Conservation (phyloP, 1,284 basidiomycete genomes). For the Coniophora puteana region DNA sequence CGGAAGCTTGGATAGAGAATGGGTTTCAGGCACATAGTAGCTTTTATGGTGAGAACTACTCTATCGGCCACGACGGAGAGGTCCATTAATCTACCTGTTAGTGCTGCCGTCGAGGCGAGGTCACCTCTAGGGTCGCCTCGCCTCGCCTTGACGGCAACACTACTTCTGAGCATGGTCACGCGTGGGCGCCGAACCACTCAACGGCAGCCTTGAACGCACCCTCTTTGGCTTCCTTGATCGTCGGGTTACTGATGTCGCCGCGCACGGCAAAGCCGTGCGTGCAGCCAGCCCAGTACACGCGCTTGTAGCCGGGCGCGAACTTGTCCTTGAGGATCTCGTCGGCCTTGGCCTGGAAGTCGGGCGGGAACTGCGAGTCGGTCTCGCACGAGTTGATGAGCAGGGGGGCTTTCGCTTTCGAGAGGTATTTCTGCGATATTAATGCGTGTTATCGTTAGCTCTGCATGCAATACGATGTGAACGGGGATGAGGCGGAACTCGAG, state of each 20-base stretch:
- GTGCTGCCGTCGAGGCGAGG: no score
- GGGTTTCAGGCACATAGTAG: no score
- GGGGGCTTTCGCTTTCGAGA: conserved; percentile 28
- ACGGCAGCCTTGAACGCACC: conserved; percentile 54
- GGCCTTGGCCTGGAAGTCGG: conserved; percentile 23
- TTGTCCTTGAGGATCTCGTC: conserved; percentile 40
- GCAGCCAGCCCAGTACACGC: conserved; percentile 41
- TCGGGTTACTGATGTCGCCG: conserved; percentile 32
- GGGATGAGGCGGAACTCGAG: conserved; percentile 49
- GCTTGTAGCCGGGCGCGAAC: conserved; percentile 37
- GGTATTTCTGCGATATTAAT: conserved; percentile 30
- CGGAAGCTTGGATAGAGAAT: no score
- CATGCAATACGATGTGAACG: background rate
- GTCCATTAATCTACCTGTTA: no score
- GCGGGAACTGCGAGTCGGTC: conserved; percentile 30
- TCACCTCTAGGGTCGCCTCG: no score
- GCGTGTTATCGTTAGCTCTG: conserved; percentile 23
- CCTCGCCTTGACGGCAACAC: no score
- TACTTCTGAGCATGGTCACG: no score
- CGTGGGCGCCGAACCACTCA: conserved; percentile 43
- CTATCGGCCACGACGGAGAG: no score
- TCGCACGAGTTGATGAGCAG: conserved; percentile 43
- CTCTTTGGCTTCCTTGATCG: conserved; percentile 57
- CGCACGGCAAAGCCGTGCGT: conserved; percentile 52
- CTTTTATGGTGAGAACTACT: no score